These are phyloP conservation scores for Coemansia sp. DNA, from an alignment of 192 early-diverging fungal species.

Conservation along the genomic window DNA sequence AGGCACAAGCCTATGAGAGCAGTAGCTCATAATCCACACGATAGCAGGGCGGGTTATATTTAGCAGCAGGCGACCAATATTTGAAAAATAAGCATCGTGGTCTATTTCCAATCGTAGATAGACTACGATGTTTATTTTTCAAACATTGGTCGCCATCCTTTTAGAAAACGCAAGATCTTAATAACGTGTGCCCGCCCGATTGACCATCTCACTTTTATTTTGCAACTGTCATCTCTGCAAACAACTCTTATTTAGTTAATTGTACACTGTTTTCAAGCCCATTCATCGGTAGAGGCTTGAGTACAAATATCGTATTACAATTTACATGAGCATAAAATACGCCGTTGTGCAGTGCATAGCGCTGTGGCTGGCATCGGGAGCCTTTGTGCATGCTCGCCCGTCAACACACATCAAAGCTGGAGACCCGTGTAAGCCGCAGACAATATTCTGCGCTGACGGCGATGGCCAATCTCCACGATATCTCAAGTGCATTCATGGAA, in stretches of 20 bases:
- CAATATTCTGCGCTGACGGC: conserved; percentile 50
- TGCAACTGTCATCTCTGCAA: neutral
- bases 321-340: conserved; percentile 6
- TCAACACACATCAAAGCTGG: conserved; percentile 12
- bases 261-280: neutral
- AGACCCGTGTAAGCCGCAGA: conserved; percentile 27
- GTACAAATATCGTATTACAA: neutral
- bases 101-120: neutral
- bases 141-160: neutral
- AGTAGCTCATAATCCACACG: neutral
- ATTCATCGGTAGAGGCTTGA: neutral
- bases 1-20: neutral
- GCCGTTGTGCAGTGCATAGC: conserved; percentile 4
- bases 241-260: neutral
- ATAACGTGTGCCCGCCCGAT: neutral
- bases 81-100: neutral
- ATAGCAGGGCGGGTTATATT: neutral
- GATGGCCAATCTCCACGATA: conserved; percentile 40
- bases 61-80: neutral
- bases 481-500: conserved; percentile 38
- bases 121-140: neutral
- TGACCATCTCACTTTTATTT: neutral
- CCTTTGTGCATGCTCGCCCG: conserved; percentile 22
- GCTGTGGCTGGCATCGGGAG: conserved; percentile 11
- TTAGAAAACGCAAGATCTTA: neutral